phyloP scores from a whole-genome alignment of 768 basidiomycete genomes.

The Suillus placidus region DNA sequence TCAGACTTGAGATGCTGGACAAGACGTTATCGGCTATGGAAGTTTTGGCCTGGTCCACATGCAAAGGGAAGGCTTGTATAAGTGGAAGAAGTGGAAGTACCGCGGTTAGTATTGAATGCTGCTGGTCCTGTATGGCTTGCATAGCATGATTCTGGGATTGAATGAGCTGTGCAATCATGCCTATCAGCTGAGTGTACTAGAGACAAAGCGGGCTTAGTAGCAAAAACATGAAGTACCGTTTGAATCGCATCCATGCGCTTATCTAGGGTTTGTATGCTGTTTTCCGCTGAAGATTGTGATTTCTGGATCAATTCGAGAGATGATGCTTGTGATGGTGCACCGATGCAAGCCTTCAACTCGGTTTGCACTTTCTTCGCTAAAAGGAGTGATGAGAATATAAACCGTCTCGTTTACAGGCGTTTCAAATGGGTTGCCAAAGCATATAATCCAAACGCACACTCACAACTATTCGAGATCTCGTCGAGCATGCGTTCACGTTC shows the following conservation, averaged over 20 bases:
- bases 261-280: constrained; percentile 46
- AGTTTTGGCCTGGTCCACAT: constrained; percentile 41
- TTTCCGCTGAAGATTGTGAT: constrained; percentile 42
- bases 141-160: constrained; percentile 59
- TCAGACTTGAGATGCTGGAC: constrained; percentile 22
- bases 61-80: constrained; percentile 58
- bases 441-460: constrained; percentile 24
- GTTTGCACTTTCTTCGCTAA: constrained; percentile 67
- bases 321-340: constrained; percentile 53
- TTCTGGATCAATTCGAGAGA: constrained; percentile 44
- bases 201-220: constrained; percentile 23
- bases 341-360: constrained; percentile 60
- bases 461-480: constrained; percentile 60
- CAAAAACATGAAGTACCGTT: constrained; percentile 37
- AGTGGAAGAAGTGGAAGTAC: constrained; percentile 63
- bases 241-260: constrained; percentile 61
- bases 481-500: constrained; percentile 59
- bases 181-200: constrained; percentile 19
- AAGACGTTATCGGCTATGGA: constrained; percentile 22
- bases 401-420: constrained; percentile 12
- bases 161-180: constrained; percentile 37
- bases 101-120: constrained; percentile 54
- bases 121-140: constrained; percentile 52
- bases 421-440: constrained; percentile 21
- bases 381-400: constrained; percentile 16